Evolutionary conservation across 2,329 filamentous ascomycete genomes (phyloP), one percentile per base, ranked within the genome.

Genomic region (Ophiognomonia clavigignenti-juglandacearum): DNA sequence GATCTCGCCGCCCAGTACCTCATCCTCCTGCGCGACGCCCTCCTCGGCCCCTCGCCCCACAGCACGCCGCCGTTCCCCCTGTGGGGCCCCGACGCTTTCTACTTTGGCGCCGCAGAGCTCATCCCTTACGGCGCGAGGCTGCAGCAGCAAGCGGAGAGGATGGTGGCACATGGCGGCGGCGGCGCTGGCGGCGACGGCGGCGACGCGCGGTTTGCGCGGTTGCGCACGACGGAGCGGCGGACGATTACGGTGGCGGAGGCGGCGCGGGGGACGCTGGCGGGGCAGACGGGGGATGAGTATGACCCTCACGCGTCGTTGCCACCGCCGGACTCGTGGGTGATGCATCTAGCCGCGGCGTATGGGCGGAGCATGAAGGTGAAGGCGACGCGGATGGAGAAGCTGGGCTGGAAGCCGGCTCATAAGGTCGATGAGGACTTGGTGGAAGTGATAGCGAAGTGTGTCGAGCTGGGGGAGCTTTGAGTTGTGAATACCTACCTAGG

Each of bases 41-140:
- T 51, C 31, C 27, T 14, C n/a, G 35, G 20, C 18, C 37, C 37
- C 3, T 14, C 37, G 6, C 23, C 35, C 6, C 16, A 26, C 20
- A 18, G 16, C 8, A 20, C 22, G 31, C 14, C 27, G 29, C 44
- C 44, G 4, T 47, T 41, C 38, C 31, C 44, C 3, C 19, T 52
- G 14, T 54, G 52, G 52, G 52, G 52, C 7, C 29, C 37, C 5
- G 29, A 38, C 9, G 53, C 53, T 5, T 54, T 54, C 40, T 55
- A 55, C 43, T 54, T 54, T 27, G 53, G 40, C 6, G 20, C 34
- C 3, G 31, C 39, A 10, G 47, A 47, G 24, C 40, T 49, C 19
- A 10, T 51, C 4, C 23, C 44, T 7, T 53, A 50, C n/a, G 36
- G 34, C 18, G 32, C 43, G 8, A 44, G 45, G 4, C 45, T 47